These are phyloP conservation scores for Guyanaporus albipodus DNA, from an alignment of 768 basidiomycete species.

Conservation along the genomic window DNA sequence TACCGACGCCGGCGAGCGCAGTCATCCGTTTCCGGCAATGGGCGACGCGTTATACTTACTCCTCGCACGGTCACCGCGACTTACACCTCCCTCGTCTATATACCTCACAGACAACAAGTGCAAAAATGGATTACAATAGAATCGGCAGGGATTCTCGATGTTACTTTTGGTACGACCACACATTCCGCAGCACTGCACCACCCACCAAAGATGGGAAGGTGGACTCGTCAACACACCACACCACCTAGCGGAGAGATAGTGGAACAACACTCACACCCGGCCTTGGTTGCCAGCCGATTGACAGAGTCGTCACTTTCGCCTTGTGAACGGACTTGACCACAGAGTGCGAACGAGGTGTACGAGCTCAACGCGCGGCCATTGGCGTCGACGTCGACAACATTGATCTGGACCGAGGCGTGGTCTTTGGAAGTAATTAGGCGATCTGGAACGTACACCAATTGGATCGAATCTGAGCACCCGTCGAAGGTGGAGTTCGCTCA, in stretches of 20 bases:
- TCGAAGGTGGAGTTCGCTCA: slow-evolving; percentile 42
- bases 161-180: slow-evolving; percentile 95
- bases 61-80: not conserved
- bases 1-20: slow-evolving; percentile 10
- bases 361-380: slow-evolving; percentile 75
- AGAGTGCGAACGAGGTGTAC: slow-evolving; percentile 90
- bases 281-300: slow-evolving; percentile 93
- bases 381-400: slow-evolving; percentile 90
- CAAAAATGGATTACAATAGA: slow-evolving; percentile 16
- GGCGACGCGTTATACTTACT: too few species aligned
- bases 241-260: not conserved
- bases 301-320: slow-evolving; percentile 96
- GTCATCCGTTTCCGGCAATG: slow-evolving; percentile 22
- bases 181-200: slow-evolving; percentile 83
- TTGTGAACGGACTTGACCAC: slow-evolving; percentile 88
- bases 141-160: slow-evolving; percentile 10
- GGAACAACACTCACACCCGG: slow-evolving; percentile 70
- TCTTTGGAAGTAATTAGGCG: slow-evolving; percentile 99
- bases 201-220: slow-evolving; percentile 1
- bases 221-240: slow-evolving; percentile 6
- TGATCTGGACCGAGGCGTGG: slow-evolving; percentile 97
- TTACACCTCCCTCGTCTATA: not conserved
- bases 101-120: not conserved
- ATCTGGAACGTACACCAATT: slow-evolving; percentile 46
- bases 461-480: not conserved